phyloP scores from a whole-genome alignment of 352 stramenopile genomes.

The Pythium monospermum region DNA sequence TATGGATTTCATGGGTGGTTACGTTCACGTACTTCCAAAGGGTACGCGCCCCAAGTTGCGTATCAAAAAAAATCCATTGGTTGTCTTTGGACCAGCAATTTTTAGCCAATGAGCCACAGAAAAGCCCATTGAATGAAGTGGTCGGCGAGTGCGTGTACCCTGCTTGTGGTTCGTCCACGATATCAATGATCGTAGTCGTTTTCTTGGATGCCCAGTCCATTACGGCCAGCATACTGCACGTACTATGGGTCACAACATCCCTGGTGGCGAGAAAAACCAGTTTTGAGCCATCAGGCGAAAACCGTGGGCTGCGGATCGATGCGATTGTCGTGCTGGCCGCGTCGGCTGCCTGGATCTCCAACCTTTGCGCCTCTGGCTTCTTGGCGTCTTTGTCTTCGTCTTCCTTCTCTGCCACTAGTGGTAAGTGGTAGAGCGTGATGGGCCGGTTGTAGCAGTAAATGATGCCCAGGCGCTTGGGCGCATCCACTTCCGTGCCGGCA shows the following conservation, averaged over 20 bases:
- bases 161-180: constrained; percentile 48
- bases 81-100: constrained; percentile 57
- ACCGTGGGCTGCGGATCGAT: constrained; percentile 52
- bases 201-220: constrained; percentile 57
- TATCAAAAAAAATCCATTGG: constrained; percentile 59
- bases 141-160: constrained; percentile 27
- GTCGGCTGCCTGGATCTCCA: constrained; percentile 32
- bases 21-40: constrained; percentile 75
- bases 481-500: constrained; percentile 48
- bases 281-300: constrained; percentile 60
- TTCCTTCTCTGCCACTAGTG: constrained; percentile 19
- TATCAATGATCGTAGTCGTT: constrained; percentile 53
- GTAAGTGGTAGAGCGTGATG: constrained; percentile 53
- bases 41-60: constrained; percentile 54
- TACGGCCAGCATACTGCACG: constrained; percentile 61
- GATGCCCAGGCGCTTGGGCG: constrained; percentile 60
- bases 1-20: constrained; percentile 33
- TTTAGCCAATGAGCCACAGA: constrained; percentile 39
- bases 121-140: constrained; percentile 68
- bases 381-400: constrained; percentile 2
- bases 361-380: constrained; percentile 32
- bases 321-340: constrained; percentile 35
- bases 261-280: constrained; percentile 67
- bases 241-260: constrained; percentile 70
- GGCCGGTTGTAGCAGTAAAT: constrained; percentile 87